These are phyloP conservation scores for Dioscorea alata DNA, from an alignment of 106 monocot species.

Conservation along the genomic window DNA sequence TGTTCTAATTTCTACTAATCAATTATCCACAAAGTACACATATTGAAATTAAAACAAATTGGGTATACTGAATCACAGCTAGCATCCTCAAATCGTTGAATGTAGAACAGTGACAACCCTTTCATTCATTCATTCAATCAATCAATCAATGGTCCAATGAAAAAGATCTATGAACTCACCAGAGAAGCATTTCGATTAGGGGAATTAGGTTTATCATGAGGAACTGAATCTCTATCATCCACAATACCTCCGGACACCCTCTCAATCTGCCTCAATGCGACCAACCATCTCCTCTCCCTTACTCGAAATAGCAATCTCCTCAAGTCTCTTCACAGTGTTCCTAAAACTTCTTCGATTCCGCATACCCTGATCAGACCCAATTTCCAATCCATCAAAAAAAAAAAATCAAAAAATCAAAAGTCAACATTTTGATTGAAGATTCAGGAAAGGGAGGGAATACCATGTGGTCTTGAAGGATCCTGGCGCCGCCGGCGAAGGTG, in stretches of 20 bases:
- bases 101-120: no score
- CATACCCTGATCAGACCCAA: conserved; percentile 3
- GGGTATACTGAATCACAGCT: no score
- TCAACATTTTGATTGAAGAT: background rate
- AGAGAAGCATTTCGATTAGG: conserved; percentile 1
- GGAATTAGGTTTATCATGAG: background rate
- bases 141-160: no score
- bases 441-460: conserved; percentile 11
- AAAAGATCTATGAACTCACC: background rate
- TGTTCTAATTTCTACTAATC: no score
- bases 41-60: no score
- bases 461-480: conserved; percentile 64
- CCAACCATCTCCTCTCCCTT: conserved; percentile 42
- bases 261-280: conserved; percentile 42
- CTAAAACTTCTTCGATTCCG: conserved; percentile 28
- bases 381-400: background rate
- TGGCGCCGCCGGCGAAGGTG: conserved; percentile 79
- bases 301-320: conserved; percentile 47
- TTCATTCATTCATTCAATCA: no score
- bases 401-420: background rate
- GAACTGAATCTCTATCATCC: conserved; percentile 4
- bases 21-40: no score
- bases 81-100: no score
- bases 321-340: conserved; percentile 32
- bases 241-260: conserved; percentile 5